Evolutionary conservation across 345 rosid genomes (phyloP).

Genomic region (Eucalyptus viminalis): DNA sequence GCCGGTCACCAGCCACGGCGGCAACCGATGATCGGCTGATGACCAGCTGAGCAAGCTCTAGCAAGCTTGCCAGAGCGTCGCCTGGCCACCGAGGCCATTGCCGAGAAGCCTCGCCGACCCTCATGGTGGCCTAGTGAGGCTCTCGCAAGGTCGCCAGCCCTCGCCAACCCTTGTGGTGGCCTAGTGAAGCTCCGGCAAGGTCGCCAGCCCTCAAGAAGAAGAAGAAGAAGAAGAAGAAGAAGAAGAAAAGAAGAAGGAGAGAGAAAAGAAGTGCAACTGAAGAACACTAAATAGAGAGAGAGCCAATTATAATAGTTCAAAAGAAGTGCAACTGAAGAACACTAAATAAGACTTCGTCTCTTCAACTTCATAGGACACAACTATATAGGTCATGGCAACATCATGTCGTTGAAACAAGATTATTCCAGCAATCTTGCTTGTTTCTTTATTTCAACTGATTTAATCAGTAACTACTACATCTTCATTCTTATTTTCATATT

Average conservation of each 20-base stretch:
- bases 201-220: too few relatives aligned
- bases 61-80: too few relatives aligned
- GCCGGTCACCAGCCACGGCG: too few relatives aligned
- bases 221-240: too few relatives aligned
- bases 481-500: not conserved
- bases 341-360: not conserved
- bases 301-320: not conserved
- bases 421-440: not conserved
- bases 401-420: not conserved
- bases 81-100: too few relatives aligned
- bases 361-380: not conserved
- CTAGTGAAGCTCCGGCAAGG: too few relatives aligned
- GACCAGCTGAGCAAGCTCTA: too few relatives aligned
- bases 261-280: not conserved
- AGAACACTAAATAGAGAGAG: not conserved
- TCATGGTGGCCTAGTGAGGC: too few relatives aligned
- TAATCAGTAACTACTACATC: not conserved
- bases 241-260: too few relatives aligned
- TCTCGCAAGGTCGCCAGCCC: too few relatives aligned
- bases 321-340: not conserved
- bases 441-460: not conserved
- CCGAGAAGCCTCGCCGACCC: too few relatives aligned
- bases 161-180: too few relatives aligned
- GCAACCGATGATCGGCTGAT: rapidly evolving
- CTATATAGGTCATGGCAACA: not conserved